phyloP scores from a whole-genome alignment of 345 rosid genomes.

The Passiflora organensis region DNA sequence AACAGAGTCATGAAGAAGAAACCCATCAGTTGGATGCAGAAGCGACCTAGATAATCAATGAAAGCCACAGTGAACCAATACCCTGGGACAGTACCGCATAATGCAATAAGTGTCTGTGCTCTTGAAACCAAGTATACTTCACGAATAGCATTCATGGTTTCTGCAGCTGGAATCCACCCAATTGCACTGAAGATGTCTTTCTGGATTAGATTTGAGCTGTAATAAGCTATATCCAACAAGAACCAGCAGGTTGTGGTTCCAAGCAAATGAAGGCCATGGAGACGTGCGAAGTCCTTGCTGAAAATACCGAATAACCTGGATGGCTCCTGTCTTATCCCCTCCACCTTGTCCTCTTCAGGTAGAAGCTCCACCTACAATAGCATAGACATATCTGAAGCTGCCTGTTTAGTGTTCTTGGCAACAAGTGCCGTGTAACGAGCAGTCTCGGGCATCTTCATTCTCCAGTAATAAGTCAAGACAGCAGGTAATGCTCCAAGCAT shows the following conservation, averaged over 20 bases:
- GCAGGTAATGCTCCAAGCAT: slow-evolving; percentile 19
- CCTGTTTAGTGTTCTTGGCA: slow-evolving; percentile 16
- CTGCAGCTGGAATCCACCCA: slow-evolving; percentile 15
- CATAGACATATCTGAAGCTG: slow-evolving; percentile 23
- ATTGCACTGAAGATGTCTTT: slow-evolving; percentile 16
- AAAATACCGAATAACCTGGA: slow-evolving; percentile 11
- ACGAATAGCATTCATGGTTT: slow-evolving; percentile 15
- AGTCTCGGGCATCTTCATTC: slow-evolving; percentile 23
- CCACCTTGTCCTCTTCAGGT: slow-evolving; percentile 10
- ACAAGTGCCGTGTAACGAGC: slow-evolving; percentile 22
- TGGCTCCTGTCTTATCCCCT: neutral
- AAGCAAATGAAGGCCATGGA: slow-evolving; percentile 11
- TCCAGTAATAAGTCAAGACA: slow-evolving; percentile 15
- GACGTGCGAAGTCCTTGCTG: slow-evolving; percentile 8
- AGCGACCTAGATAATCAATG: slow-evolving; percentile 11
- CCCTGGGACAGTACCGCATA: slow-evolving; percentile 19
- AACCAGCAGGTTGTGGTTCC: slow-evolving; percentile 15
- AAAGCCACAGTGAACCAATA: slow-evolving; percentile 18
- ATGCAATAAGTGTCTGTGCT: slow-evolving; percentile 18
- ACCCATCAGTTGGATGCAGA: slow-evolving; percentile 15
- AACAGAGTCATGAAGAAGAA: slow-evolving; percentile 19
- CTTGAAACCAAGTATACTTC: slow-evolving; percentile 13
- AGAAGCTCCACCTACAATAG: slow-evolving; percentile 13
- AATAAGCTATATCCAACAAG: slow-evolving; percentile 16
- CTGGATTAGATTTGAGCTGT: slow-evolving; percentile 16